Evolutionary conservation across 2,329 filamentous ascomycete genomes (phyloP), one percentile per base, ranked within the genome.

Genomic region (Apiospora saccharicola): DNA sequence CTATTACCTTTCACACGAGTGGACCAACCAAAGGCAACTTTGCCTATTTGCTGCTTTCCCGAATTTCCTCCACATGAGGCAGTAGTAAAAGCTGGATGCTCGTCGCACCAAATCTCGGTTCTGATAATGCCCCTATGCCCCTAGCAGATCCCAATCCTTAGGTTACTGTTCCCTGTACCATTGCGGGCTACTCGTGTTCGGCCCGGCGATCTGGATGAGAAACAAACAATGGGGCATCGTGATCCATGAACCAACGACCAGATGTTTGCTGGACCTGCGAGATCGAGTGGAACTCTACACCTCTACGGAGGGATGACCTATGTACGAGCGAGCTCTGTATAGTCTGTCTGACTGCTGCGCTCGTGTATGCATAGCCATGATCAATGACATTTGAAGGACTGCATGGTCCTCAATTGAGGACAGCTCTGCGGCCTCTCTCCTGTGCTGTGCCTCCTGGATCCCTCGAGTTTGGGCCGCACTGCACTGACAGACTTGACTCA

Each of bases 221-320:
- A 64, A 64, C 57, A 64, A 64, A 64, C 57, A 64, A 64, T 64
- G 57, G 57, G 34, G 57, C 19, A 64, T 30, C 34, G 57, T 64
- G 34, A 37, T 7, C 30, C 24, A 30, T 53, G 22, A n/a, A n/a
- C 4, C 24, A 8, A 26, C n/a, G n/a, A 51, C 24, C 26, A 26
- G 49, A 51, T n/a, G 0, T 19, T 57, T 34, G 14, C 19, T 57
- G 51, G 13, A 30, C 19, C 22, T 12, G 37, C 53, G 53, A 37
- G 30, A 61, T 61, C 53, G 53, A 19, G 16, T n/a, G 30, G 13
- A 6, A 61, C 30, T 34, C 19, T 57, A 7, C 4, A 34, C 24
- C 34, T 34, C 22, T 14, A 22, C 16, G 53, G 53, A 37, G 19
- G 53, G 30, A 14, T 12, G 22, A 13, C 19, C 30, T 22, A 37